phyloP scores from a whole-genome alignment of 805 yeast genomes.

The Wickerhamomyces queroliae region DNA sequence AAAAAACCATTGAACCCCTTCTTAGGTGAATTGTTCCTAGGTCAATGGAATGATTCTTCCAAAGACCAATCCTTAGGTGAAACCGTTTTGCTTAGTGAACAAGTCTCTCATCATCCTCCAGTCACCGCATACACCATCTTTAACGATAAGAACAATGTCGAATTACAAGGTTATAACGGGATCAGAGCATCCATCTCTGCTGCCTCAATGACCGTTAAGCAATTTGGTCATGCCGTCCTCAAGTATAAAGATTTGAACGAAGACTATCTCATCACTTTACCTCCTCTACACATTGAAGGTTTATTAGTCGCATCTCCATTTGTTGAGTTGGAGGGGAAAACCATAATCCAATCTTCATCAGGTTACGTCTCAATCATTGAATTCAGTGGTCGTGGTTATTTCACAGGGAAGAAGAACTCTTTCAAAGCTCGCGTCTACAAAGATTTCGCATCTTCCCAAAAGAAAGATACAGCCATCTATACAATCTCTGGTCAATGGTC shows the following conservation, averaged over 20 bases:
- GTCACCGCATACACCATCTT: constrained; percentile 85
- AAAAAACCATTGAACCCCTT: constrained; percentile 97
- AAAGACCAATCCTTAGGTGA: constrained; percentile 56
- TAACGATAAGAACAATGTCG: constrained; percentile 64
- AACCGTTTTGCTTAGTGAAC: constrained; percentile 78
- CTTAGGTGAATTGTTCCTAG: constrained; percentile 89
- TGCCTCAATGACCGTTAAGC: constrained; percentile 79
- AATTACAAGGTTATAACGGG: constrained; percentile 85
- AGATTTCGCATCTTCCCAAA: constrained; percentile 42
- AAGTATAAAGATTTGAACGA: constrained; percentile 59
- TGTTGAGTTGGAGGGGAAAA: constrained; percentile 87
- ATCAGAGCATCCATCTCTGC: constrained; percentile 79
- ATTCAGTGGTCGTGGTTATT: constrained; percentile 90
- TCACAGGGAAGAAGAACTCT: constrained; percentile 89
- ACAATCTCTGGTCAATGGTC: constrained; percentile 94
- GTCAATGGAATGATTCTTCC: constrained; percentile 67
- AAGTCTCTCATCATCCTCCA: constrained; percentile 97
- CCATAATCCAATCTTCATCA: constrained; percentile 75
- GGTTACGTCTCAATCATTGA: constrained; percentile 74
- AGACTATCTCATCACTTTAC: constrained; percentile 76
- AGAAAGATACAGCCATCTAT: constrained; percentile 59
- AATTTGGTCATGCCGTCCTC: constrained; percentile 84
- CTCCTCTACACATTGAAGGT: constrained; percentile 94
- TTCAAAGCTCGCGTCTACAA: constrained; percentile 80
- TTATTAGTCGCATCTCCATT: constrained; percentile 86